Evolutionary conservation across 2,329 filamentous ascomycete genomes (phyloP).

Genomic region (Colletotrichum orbiculare): DNA sequence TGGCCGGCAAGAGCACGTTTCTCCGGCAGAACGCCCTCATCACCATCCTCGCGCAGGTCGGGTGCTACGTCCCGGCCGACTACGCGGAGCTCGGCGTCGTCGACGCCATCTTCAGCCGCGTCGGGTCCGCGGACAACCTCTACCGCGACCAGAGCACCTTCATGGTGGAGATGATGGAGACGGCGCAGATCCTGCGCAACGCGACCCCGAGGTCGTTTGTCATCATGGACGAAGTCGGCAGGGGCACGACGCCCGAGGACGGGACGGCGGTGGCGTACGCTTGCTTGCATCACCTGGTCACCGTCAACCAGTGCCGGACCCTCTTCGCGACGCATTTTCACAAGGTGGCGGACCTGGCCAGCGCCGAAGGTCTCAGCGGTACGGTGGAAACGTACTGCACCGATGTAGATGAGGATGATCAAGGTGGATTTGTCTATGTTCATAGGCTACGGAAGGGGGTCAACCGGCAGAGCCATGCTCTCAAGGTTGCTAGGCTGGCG

Average conservation of each 20-base stretch:
- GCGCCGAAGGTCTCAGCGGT: slow-evolving; percentile 57
- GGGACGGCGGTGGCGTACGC: slow-evolving; percentile 92
- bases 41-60: slow-evolving; percentile 90
- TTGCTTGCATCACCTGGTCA: slow-evolving; percentile 84
- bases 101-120: slow-evolving; percentile 95
- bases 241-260: slow-evolving; percentile 93
- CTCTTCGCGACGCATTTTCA: slow-evolving; percentile 98
- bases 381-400: slow-evolving; percentile 84
- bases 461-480: slow-evolving; percentile 87
- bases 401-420: slow-evolving; percentile 80
- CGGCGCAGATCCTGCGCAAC: slow-evolving; percentile 86
- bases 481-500: slow-evolving; percentile 93
- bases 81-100: slow-evolving; percentile 89
- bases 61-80: slow-evolving; percentile 90
- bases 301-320: slow-evolving; percentile 80
- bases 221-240: slow-evolving; percentile 98
- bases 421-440: slow-evolving; percentile 83
- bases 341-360: slow-evolving; percentile 80
- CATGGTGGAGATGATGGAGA: slow-evolving; percentile 99
- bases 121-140: slow-evolving; percentile 95
- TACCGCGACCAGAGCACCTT: slow-evolving; percentile 96
- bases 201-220: slow-evolving; percentile 89
- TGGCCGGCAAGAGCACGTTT: slow-evolving; percentile 98
- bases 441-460: slow-evolving; percentile 85
- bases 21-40: slow-evolving; percentile 95